Conservation (phyloP, 1,139 yeast species). For the Hyphopichia burtonii region DNA sequence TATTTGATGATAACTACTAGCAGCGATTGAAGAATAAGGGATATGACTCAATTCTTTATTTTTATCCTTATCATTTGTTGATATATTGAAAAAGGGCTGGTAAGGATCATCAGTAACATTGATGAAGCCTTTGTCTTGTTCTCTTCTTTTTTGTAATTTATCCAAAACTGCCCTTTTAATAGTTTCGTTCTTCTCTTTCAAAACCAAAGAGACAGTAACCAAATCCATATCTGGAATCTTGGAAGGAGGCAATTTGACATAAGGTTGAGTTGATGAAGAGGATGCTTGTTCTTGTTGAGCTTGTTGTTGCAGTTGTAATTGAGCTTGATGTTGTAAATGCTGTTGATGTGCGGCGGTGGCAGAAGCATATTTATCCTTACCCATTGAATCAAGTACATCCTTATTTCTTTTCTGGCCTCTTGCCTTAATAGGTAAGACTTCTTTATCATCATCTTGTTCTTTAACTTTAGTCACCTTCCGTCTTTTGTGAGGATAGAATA, state of each 20-base stretch:
- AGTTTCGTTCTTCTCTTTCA: slow-evolving; percentile 74
- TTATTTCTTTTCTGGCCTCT: slow-evolving; percentile 2
- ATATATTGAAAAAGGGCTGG: slow-evolving; percentile 78
- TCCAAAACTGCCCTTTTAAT: slow-evolving; percentile 81
- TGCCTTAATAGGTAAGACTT: slow-evolving; percentile 6
- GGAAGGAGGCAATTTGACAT: slow-evolving; percentile 83
- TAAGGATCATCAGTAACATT: slow-evolving; percentile 90
- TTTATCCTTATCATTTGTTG: slow-evolving; percentile 48
- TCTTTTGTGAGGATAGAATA: slow-evolving; percentile 75
- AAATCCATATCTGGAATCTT: slow-evolving; percentile 92
- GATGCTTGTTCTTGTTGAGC: slow-evolving; percentile 22
- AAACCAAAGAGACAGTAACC: slow-evolving; percentile 74
- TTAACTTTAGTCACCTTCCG: slow-evolving; percentile 49
- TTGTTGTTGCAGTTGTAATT: slow-evolving; percentile 15
- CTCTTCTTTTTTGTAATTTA: slow-evolving; percentile 70
- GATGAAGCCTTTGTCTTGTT: slow-evolving; percentile 70
- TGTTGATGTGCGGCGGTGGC: slow-evolving; percentile 14
- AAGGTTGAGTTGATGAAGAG: slow-evolving; percentile 61
- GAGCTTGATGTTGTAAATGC: slow-evolving; percentile 16
- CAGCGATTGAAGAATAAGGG: slow-evolving; percentile 76
- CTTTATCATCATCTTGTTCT: slow-evolving; percentile 33
- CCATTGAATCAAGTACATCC: not conserved
- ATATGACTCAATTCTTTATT: slow-evolving; percentile 60
- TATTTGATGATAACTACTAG: slow-evolving; percentile 71
- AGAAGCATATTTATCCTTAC: slow-evolving; percentile 3